These are phyloP conservation scores for Cylindrotheca closterium DNA, from an alignment of 108 stramenopile genomes.

Conservation along the genomic window DNA sequence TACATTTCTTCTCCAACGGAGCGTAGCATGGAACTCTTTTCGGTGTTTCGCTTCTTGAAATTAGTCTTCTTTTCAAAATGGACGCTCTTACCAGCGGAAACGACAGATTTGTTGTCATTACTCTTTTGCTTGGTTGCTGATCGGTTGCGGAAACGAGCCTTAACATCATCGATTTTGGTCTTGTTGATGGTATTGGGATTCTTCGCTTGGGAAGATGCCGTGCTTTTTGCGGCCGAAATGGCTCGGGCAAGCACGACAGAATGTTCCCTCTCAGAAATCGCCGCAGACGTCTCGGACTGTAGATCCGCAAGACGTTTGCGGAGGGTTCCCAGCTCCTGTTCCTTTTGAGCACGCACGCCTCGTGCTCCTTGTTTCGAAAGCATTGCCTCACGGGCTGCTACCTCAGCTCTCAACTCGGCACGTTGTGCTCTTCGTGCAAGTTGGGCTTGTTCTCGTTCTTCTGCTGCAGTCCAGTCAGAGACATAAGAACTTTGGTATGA, in stretches of 20 bases:
- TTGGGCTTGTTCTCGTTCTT: conserved; percentile 40
- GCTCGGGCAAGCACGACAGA: conserved; percentile 35
- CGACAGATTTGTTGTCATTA: background rate
- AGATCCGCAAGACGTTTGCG: conserved; percentile 44
- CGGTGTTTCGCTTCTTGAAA: conserved; percentile 8
- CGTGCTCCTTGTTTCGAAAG: conserved; percentile 58
- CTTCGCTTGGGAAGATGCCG: background rate
- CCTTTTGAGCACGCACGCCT: conserved; percentile 51
- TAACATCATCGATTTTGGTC: conserved; percentile 46
- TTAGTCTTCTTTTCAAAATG: background rate
- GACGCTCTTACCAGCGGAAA: background rate
- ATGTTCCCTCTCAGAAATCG: conserved; percentile 37
- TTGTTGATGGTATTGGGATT: background rate
- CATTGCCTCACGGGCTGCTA: conserved; percentile 73
- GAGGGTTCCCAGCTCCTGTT: conserved; percentile 64
- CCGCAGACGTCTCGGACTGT: conserved; percentile 41
- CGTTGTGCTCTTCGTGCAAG: conserved; percentile 62
- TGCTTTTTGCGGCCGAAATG: conserved; percentile 5
- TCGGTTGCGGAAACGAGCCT: conserved; percentile 71
- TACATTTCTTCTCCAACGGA: conserved; percentile 69
- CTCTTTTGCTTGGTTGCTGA: conserved; percentile 15
- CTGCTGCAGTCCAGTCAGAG: conserved; percentile 27
- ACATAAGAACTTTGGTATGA: conserved; percentile 47
- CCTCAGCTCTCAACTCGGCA: conserved; percentile 73
- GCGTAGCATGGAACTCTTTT: conserved; percentile 17